Evolutionary conservation across 2,329 filamentous ascomycete genomes (phyloP).

Genomic region (Phyllosticta citriasiana): DNA sequence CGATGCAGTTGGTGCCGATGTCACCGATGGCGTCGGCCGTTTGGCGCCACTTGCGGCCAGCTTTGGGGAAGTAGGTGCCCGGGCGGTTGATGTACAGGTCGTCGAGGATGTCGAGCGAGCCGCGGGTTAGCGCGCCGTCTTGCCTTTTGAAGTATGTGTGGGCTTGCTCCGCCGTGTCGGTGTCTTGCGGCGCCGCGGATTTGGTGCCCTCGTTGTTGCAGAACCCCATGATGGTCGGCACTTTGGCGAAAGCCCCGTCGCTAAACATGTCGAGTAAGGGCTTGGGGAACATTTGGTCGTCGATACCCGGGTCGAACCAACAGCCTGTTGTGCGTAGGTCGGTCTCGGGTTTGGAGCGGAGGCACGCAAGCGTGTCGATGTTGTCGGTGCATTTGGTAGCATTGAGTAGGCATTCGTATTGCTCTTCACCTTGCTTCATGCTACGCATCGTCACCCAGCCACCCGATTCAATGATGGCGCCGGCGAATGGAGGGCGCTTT

Average conservation of each 20-base stretch:
- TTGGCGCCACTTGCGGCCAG: conserved; percentile 49
- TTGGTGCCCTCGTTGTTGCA: conserved; percentile 57
- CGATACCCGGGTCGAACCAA: conserved; percentile 43
- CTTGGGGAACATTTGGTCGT: conserved; percentile 41
- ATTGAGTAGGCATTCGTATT: conserved; percentile 42
- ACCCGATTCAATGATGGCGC: conserved; percentile 43
- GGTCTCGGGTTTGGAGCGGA: conserved; percentile 35
- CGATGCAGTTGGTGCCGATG: conserved; percentile 46
- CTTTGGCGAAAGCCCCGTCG: conserved; percentile 38
- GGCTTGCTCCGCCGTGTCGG: conserved; percentile 38
- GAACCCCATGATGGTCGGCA: conserved; percentile 45
- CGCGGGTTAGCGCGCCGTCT: conserved; percentile 44
- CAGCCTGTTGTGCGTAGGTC: conserved; percentile 39
- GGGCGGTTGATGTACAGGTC: conserved; percentile 40
- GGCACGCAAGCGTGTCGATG: conserved; percentile 37
- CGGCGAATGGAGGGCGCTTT: conserved; percentile 41
- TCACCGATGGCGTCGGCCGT: conserved; percentile 44
- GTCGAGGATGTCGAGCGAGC: conserved; percentile 44
- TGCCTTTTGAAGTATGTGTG: conserved; percentile 48
- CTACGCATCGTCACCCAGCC: conserved; percentile 42
- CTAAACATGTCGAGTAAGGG: conserved; percentile 40
- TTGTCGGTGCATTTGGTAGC: conserved; percentile 36
- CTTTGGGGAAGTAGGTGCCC: conserved; percentile 40
- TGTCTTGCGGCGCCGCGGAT: conserved; percentile 42
- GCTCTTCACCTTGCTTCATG: conserved; percentile 38